Base-by-base conservation (phyloP, 164 flowering plant genomes). In the Buxus sempervirens region DNA sequence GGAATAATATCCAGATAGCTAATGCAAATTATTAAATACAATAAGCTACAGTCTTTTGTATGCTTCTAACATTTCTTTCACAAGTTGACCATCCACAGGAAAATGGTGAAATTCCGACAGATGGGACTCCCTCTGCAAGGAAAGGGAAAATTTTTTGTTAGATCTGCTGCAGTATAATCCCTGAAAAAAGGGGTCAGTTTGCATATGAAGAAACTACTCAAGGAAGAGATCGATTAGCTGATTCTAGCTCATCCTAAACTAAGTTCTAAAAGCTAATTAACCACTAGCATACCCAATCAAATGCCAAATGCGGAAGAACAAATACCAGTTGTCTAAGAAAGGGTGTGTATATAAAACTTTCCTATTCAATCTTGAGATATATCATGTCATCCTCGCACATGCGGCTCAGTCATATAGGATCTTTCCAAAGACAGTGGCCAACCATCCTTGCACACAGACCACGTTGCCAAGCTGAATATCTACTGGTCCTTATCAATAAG, bases 61-160 rank as follows among this genome's bases (percentile, higher is more conserved):
- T 62, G 72, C 62, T 72, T 68, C 90, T 87, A 60, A 95, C 97
- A 80, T 86, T 87, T 89, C 88, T 87, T 70, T 79, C 70, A 72
- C 82, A 68, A 62, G 99, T 95, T 67, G 90, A 81, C 99, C 99
- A 95, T 77, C 99, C 99, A 80, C 91, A 88, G 68, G 99, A 79
- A 89, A 88, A 90, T 63, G 99, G 99, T 73, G 98, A 84, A 86
- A 95, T 82, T 72, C 97, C 99, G 74, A 88, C 61, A 21, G 99
- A 88, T 62, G 99, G 98, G 71, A 95, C 84, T 68, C 98, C 97
- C 84, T 86, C 99, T 95, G 88, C 82, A 86, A 69, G 53, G 71
- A 49, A 73, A 76, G 16, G 27, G 19, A 1, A 58, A 63, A 72
- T 56, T 32, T 49, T n/a, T 9, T 62, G 53, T 75, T 53, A 75